Evolutionary conservation across 441 rosid genomes (phyloP).

Genomic region (Syzygium malaccense): DNA sequence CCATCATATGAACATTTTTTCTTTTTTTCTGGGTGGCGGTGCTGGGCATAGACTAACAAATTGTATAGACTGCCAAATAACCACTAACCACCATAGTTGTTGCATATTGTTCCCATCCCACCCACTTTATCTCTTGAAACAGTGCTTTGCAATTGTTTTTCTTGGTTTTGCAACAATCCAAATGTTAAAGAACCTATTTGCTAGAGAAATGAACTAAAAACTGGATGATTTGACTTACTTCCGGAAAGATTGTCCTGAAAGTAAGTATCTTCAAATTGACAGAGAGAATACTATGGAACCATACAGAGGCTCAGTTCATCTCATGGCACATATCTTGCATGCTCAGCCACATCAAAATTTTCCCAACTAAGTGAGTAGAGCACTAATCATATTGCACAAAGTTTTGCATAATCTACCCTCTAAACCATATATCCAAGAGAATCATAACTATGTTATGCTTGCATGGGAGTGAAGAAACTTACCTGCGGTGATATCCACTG

Average conservation of each 20-base stretch:
- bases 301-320: not conserved
- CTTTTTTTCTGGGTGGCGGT: not conserved
- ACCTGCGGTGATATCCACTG: constrained; percentile 60
- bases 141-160: not conserved
- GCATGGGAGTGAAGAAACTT: not conserved
- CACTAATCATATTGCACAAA: not conserved
- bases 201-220: not conserved
- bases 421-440: not conserved
- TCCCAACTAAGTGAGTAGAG: not conserved
- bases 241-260: not conserved
- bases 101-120: not conserved
- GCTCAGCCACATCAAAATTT: not conserved
- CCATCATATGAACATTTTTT: not conserved
- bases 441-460: not conserved
- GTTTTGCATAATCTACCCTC: not conserved
- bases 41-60: not conserved
- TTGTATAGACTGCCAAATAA: not conserved
- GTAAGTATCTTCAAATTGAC: not conserved
- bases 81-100: not conserved
- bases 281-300: not conserved
- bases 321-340: not conserved
- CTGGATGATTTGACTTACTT: not conserved
- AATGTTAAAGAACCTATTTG: not conserved
- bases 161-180: not conserved
- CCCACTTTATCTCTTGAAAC: not conserved